Evolutionary conservation across 495 filamentous ascomycete species (phyloP).

Genomic region (Aspergillus avenaceus): DNA sequence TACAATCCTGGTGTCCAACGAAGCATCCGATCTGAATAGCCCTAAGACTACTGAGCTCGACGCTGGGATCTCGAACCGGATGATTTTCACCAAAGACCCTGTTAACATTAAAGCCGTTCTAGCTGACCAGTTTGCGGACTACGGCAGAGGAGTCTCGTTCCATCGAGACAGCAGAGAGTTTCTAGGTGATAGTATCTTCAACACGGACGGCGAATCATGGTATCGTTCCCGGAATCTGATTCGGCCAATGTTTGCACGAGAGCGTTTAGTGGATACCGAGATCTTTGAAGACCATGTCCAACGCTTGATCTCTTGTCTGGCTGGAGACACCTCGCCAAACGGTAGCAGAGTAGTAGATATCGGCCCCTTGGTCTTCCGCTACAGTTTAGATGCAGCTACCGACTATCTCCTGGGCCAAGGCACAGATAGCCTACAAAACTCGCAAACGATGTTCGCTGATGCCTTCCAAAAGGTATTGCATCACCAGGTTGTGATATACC

Average conservation of each 20-base stretch:
- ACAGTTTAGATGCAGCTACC: slow-evolving; percentile 77
- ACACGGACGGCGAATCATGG: slow-evolving; percentile 72
- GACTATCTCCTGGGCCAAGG: slow-evolving; percentile 81
- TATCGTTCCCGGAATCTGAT: slow-evolving; percentile 71
- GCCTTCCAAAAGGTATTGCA: slow-evolving; percentile 71
- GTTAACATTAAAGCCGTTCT: slow-evolving; percentile 74
- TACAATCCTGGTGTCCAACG: slow-evolving; percentile 39
- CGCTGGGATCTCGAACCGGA: slow-evolving; percentile 48
- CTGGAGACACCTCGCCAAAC: slow-evolving; percentile 30
- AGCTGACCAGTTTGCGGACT: slow-evolving; percentile 66
- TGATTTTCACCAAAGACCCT: slow-evolving; percentile 62
- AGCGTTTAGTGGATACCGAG: slow-evolving; percentile 75
- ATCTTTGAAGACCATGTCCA: slow-evolving; percentile 75
- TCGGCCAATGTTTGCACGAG: slow-evolving; percentile 77
- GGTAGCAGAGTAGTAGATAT: slow-evolving; percentile 60
- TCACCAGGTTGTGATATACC: slow-evolving; percentile 57
- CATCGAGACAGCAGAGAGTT: slow-evolving; percentile 69
- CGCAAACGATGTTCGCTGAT: slow-evolving; percentile 57
- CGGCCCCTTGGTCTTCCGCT: slow-evolving; percentile 69
- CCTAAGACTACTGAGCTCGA: slow-evolving; percentile 58
- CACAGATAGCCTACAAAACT: slow-evolving; percentile 63
- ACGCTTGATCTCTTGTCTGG: slow-evolving; percentile 60
- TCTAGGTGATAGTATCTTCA: slow-evolving; percentile 76
- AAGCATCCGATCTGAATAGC: slow-evolving; percentile 18
- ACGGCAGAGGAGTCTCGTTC: slow-evolving; percentile 68